Evolutionary conservation across 2,329 filamentous ascomycete genomes (phyloP), one percentile per base, ranked within the genome.

Genomic region (Botrytis squamosa): DNA sequence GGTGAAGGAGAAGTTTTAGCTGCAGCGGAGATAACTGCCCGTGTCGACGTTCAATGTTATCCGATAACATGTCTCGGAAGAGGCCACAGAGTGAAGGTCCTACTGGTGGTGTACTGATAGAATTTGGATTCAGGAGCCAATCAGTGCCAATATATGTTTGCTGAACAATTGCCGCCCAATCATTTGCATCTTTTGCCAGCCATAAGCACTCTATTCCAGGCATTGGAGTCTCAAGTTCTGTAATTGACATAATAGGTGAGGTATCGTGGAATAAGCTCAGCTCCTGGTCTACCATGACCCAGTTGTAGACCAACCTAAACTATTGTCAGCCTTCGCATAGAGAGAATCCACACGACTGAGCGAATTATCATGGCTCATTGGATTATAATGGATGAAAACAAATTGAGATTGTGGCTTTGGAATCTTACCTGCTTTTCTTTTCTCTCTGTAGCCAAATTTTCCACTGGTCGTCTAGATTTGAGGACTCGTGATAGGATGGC

Each of bases 201-300:
- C 91, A 93, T 6, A 92, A 83, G 6, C 85, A 80, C 76, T 93
- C 90, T 1, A 89, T 81, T 5, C 83, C 83, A 29, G 91, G 91
- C 79, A 93, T 87, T 5, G 90, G 89, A 60, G 89, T 88, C 36
- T 86, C 86, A 66, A 92, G 86, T 74, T 93, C 90, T 44, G 87
- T 90, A 71, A 92, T 87, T 22, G 89, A 88, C 73, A 93, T 87
- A 46, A 92, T 83, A 0, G 90, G 88, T 2, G 85, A 84, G 1
- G 86, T 88, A 78, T 92, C 90, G 76, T 91, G 86, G 82, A 92
- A 92, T 14, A 92, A 83, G 66, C 89, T 88, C 72, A 92, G 83
- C 81, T 93, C 91, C 78, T 93, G 91, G 79, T 93, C 91, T 38
- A 92, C 86, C 88, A 92, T 91, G 33, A 91, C 88, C 89, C 91